Percentiles rank a stretch among this genome's conserved stretches.
These are phyloP conservation scores for Phanerochaete sordida DNA, from an alignment of 768 basidiomycete species.

Conservation along the genomic window DNA sequence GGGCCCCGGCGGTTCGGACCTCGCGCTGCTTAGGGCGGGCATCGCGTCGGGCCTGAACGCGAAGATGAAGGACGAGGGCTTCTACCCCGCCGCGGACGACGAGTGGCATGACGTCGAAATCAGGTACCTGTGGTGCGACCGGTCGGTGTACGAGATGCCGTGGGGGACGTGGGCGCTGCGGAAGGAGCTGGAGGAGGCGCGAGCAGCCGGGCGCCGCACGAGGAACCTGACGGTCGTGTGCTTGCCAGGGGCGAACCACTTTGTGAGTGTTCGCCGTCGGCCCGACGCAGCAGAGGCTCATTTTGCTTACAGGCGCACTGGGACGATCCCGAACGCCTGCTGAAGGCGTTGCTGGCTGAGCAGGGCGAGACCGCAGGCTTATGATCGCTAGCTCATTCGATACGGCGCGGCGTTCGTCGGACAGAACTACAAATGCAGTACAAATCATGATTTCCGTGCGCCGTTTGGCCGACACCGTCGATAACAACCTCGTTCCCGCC, in stretches of 20 bases:
- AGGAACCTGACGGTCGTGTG: not conserved
- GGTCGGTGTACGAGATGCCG: slow-evolving; percentile 11
- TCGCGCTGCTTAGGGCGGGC: slow-evolving; percentile 7
- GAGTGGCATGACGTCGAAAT: slow-evolving; percentile 8
- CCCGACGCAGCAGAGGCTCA: not conserved
- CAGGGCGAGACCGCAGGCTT: not conserved
- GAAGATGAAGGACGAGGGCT: not conserved
- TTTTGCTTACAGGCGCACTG: slow-evolving; percentile 1
- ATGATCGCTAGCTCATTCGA: too few relatives aligned
- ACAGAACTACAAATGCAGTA: too few relatives aligned
- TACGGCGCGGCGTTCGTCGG: too few relatives aligned
- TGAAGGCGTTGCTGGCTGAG: slow-evolving; percentile 10
- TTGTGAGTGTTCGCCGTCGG: not conserved
- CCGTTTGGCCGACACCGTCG: too few relatives aligned
- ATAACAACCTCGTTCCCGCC: too few relatives aligned
- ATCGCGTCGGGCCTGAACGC: slow-evolving; percentile 6
- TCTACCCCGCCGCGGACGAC: not conserved
- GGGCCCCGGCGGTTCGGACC: slow-evolving; percentile 14
- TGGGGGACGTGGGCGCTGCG: slow-evolving; percentile 12
- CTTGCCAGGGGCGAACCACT: slow-evolving; percentile 6
- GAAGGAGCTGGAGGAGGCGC: slow-evolving; percentile 7
- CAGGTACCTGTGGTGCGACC: slow-evolving; percentile 10
- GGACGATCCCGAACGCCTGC: slow-evolving; percentile 6
- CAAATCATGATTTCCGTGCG: too few relatives aligned
- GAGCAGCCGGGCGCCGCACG: not conserved